phyloP scores from a whole-genome alignment of 371 early-diverging fungal genomes.

The Mucor indicus region DNA sequence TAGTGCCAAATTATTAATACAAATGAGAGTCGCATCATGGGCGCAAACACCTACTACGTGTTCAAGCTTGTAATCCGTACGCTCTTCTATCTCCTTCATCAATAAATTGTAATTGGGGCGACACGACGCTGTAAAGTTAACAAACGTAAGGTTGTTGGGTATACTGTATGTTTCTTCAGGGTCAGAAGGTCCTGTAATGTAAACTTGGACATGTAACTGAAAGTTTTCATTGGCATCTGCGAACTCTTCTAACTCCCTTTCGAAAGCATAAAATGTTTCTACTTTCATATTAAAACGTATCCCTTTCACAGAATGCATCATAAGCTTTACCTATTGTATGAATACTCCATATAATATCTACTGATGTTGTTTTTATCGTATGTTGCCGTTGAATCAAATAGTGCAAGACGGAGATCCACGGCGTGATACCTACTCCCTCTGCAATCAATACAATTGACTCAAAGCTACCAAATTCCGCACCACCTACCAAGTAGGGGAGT shows the following conservation, averaged over 20 bases:
- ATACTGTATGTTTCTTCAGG: constrained; percentile 6
- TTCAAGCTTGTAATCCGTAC: too few species aligned
- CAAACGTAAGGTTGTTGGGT: constrained; percentile 1
- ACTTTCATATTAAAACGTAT: too few species aligned
- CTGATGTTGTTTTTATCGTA: constrained; percentile 11
- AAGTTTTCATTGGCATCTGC: not conserved
- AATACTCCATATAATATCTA: constrained; percentile 26
- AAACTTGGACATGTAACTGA: constrained; percentile 2
- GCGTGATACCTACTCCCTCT: constrained; percentile 45
- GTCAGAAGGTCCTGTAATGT: constrained; percentile 14
- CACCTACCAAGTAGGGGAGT: constrained; percentile 5
- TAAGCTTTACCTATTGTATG: constrained; percentile 20
- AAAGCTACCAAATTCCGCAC: constrained; percentile 26
- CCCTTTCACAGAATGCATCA: not conserved
- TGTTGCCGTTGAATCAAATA: constrained; percentile 15
- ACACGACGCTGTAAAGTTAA: not conserved
- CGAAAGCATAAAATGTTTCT: constrained; percentile 23
- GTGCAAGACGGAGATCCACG: constrained; percentile 38
- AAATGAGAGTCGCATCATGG: constrained; percentile 24
- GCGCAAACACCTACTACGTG: constrained; percentile 34
- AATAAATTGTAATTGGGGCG: constrained; percentile 6
- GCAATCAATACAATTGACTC: constrained; percentile 29
- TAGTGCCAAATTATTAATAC: constrained; percentile 14
- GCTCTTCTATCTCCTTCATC: constrained; percentile 2
- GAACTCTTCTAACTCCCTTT: constrained; percentile 6